Evolutionary conservation across 306 rosid genomes (phyloP).

Genomic region (Quercus cerris): DNA sequence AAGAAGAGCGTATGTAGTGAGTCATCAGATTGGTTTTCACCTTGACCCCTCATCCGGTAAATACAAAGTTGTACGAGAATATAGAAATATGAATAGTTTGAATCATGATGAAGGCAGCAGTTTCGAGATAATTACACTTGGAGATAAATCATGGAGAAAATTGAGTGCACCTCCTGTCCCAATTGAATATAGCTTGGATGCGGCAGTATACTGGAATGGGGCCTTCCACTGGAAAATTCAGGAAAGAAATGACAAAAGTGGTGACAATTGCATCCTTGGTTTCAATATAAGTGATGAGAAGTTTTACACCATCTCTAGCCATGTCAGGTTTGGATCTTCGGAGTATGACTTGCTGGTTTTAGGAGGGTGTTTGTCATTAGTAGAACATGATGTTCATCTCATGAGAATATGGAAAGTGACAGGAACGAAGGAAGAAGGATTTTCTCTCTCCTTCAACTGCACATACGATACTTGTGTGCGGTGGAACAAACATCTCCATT

Average conservation of each 20-base stretch:
- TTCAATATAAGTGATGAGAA: background rate
- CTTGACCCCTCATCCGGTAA: background rate
- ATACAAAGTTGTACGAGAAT: slow-evolving; percentile 1
- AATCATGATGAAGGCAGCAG: background rate
- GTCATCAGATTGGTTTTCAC: background rate
- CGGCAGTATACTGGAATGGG: background rate
- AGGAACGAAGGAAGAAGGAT: background rate
- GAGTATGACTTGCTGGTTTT: background rate
- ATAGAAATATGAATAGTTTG: background rate
- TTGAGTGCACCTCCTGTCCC: background rate
- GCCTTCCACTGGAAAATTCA: background rate
- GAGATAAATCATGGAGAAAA: background rate
- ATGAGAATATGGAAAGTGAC: background rate
- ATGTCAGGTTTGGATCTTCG: background rate
- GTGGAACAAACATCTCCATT: background rate
- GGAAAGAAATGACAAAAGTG: background rate
- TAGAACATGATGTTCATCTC: background rate
- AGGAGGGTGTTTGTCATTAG: background rate
- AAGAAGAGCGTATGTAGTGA: background rate
- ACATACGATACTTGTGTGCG: background rate
- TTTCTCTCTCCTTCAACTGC: background rate
- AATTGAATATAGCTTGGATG: background rate
- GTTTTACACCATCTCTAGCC: background rate
- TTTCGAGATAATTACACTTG: background rate
- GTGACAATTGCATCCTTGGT: background rate